These are phyloP conservation scores for Mycena polygramma DNA, from an alignment of 768 basidiomycete species.

Conservation along the genomic window DNA sequence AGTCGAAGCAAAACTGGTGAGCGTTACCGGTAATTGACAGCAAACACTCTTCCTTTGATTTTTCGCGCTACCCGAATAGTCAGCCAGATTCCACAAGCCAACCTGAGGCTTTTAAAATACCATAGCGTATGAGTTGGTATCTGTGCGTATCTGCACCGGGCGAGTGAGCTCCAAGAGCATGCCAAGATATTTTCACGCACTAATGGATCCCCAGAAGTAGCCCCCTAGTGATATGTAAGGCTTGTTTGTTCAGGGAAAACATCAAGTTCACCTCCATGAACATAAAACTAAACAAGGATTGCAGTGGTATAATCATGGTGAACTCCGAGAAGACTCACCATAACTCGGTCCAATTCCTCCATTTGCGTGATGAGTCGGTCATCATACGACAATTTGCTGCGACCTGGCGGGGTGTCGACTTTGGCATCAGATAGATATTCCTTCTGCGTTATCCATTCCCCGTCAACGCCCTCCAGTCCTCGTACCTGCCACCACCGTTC, in stretches of 20 bases:
- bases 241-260: neutral
- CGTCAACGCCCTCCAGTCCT: constrained; percentile 76
- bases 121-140: constrained; percentile 70
- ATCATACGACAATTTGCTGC: constrained; percentile 49
- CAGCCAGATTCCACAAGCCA: neutral
- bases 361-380: constrained; percentile 61
- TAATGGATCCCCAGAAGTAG: constrained; percentile 76
- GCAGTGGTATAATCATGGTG: too few species aligned
- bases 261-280: constrained; percentile 66
- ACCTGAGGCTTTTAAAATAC: constrained; percentile 43
- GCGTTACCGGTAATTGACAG: constrained; percentile 64
- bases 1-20: neutral
- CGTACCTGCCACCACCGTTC: constrained; percentile 89
- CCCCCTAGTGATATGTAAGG: constrained; percentile 55
- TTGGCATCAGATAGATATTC: constrained; percentile 52
- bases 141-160: constrained; percentile 64
- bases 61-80: constrained; percentile 66
- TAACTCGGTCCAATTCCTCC: constrained; percentile 68
- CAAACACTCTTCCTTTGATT: constrained; percentile 76
- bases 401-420: constrained; percentile 37
- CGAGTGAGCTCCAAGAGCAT: constrained; percentile 1
- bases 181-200: constrained; percentile 47
- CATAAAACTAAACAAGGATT: too few species aligned
- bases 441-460: constrained; percentile 71
- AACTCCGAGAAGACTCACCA: constrained; percentile 59